phyloP scores from a whole-genome alignment of 2,329 filamentous ascomycete species.

The Diaporthe vaccinii region DNA sequence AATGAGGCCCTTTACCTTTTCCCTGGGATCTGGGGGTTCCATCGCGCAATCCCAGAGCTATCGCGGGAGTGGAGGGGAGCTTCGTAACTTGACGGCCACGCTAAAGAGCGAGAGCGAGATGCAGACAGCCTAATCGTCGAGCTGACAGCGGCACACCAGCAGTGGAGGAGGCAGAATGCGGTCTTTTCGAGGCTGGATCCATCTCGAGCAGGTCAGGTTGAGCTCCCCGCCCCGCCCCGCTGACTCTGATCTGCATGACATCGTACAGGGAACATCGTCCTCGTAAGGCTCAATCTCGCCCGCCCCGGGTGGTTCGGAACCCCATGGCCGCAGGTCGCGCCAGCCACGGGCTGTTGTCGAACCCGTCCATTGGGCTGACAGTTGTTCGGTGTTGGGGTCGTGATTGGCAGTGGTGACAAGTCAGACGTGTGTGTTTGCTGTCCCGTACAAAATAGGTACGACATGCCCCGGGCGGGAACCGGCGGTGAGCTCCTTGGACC shows the following conservation, averaged over 20 bases:
- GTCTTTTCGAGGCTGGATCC: slow-evolving; percentile 16
- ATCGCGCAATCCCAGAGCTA: slow-evolving; percentile 19
- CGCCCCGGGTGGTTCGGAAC: slow-evolving; percentile 1
- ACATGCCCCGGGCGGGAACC: background rate
- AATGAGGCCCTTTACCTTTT: background rate
- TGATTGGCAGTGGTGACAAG: slow-evolving; percentile 7
- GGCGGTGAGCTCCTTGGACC: slow-evolving; percentile 20
- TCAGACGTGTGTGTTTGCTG: slow-evolving; percentile 13
- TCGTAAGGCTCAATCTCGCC: background rate
- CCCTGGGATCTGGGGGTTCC: background rate
- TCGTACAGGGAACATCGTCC: background rate
- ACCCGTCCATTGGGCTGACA: background rate
- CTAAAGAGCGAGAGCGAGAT: slow-evolving; percentile 34
- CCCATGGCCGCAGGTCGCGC: background rate
- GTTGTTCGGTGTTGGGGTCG: background rate
- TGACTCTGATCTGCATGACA: slow-evolving; percentile 22
- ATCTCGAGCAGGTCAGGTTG: background rate
- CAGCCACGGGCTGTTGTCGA: slow-evolving; percentile 9
- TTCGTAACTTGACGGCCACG: background rate
- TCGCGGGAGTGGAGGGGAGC: slow-evolving; percentile 11
- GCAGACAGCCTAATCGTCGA: background rate
- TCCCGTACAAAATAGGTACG: background rate
- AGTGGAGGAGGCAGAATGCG: background rate
- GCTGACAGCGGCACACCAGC: background rate
- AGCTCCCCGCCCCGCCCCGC: slow-evolving; percentile 22